phyloP scores from a whole-genome alignment of 441 rosid species.

The Manihot esculenta region DNA sequence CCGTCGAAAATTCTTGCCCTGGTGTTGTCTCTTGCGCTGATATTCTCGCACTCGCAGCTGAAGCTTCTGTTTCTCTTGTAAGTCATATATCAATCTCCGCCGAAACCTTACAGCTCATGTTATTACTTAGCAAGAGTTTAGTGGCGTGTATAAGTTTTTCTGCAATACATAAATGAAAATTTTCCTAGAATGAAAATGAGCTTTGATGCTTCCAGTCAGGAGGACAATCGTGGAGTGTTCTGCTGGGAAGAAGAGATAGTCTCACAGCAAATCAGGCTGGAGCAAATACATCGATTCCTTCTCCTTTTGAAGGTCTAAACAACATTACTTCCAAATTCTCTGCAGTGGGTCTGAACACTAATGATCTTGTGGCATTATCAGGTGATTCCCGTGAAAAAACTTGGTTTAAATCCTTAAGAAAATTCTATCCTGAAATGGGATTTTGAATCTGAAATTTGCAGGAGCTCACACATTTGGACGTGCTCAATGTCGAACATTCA shows the following conservation, averaged over 20 bases:
- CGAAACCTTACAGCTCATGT: background rate
- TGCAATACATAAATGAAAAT: no score
- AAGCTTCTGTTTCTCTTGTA: conserved; percentile 61
- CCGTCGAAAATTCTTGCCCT: conserved; percentile 56
- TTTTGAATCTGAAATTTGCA: conserved; percentile 8
- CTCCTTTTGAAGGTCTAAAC: conserved; percentile 37
- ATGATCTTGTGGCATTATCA: conserved; percentile 55
- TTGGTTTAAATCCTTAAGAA: background rate
- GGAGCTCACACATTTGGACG: conserved; percentile 77
- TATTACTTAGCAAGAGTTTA: background rate
- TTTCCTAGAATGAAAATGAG: no score
- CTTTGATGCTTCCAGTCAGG: conserved; percentile 37
- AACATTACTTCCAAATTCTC: conserved; percentile 38
- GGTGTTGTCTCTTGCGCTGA: conserved; percentile 85
- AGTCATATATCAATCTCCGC: background rate
- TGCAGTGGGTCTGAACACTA: conserved; percentile 49
- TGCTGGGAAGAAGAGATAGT: conserved; percentile 60
- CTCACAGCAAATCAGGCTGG: conserved; percentile 37
- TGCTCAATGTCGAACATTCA: conserved; percentile 45
- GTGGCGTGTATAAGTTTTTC: no score
- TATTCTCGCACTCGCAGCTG: conserved; percentile 65
- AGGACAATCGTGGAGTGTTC: conserved; percentile 60
- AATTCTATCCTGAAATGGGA: no score
- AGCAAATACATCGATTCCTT: conserved; percentile 39
- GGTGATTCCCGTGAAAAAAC: conserved; percentile 30